Base-by-base conservation (phyloP, 2,329 filamentous ascomycete genomes). In the Passalora sequoiae region DNA sequence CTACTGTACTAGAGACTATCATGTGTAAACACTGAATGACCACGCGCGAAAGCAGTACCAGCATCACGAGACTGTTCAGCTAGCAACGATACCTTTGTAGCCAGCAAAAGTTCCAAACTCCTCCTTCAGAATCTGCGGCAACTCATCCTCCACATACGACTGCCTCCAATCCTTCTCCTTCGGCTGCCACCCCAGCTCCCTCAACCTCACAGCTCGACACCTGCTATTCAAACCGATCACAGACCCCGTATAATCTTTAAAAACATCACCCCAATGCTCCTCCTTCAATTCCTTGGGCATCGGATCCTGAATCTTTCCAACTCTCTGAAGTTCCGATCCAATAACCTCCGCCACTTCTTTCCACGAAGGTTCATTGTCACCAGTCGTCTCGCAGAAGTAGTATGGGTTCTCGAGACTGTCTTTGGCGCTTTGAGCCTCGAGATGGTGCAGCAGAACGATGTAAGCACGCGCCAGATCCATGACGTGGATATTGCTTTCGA, bases 401-500 rank as follows among this genome's bases (percentile, higher is more conserved):
- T 75, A 76, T 5, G 70, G 71, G 46, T 74, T 72, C 22, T 63
- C 45, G 1, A 69, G 51, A 1, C 67, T 47, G 6, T 66, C 56
- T 6, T 53, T 44, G 0, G 61, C 44, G 3, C 60, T 40, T 0
- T 57, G 49, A 6, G 51, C 33, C 37, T 75, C 72, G 13, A 75
- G 57, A 44, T 66, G 63, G 50, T 73, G 70, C n/a, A 75, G 55
- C 1, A 76, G 47, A 0, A 62, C 58, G 6, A 71, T 51, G 49
- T 74, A 75, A 0, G 60, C 72, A 4, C 67, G 53, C 3, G 71
- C 71, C 2, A 75, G 59, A 53, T 75, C 72, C 13, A 60, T 42
- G 6, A 75, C 72, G 52, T 76, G 73, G 21, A 75, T 60, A 35
- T 67, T 65, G 17, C 62, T 65, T 60, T 65, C 64, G 5, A 74